These are phyloP conservation scores for Sorghum bicolor DNA, from an alignment of 176 grass and related monocot species.

Conservation along the genomic window DNA sequence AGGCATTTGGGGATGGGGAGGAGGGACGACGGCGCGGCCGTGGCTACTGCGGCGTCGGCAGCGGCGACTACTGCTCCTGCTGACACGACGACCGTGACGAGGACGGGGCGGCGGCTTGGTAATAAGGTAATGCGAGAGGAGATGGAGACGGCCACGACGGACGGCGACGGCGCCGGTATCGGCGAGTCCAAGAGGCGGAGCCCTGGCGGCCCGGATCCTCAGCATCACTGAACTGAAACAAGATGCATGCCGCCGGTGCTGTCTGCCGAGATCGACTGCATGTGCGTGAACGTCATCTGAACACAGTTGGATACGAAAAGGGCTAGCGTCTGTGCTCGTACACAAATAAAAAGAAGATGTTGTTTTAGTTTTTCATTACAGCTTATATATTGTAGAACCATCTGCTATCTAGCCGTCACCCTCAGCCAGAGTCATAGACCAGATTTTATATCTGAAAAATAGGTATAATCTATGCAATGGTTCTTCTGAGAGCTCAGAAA, in stretches of 20 bases:
- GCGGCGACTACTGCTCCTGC: no score
- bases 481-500: no score
- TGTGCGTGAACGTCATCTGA: neutral
- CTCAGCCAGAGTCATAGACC: neutral
- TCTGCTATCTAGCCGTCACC: neutral
- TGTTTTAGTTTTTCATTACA: neutral
- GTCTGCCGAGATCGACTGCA: neutral
- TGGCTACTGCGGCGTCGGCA: neutral
- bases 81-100: neutral
- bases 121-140: slow-evolving; percentile 11
- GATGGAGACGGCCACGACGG: neutral
- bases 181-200: slow-evolving; percentile 51
- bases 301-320: neutral
- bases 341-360: neutral
- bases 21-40: neutral
- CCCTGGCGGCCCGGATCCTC: slow-evolving; percentile 56
- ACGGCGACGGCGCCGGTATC: neutral
- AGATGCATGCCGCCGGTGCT: neutral
- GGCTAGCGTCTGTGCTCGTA: neutral
- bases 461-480: no score
- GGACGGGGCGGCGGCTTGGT: neutral
- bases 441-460: neutral
- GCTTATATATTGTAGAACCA: neutral
- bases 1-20: neutral
- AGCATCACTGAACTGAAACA: slow-evolving; percentile 27